Base-by-base conservation (phyloP, 2,329 filamentous ascomycete genomes). In the Alternaria burnsii region DNA sequence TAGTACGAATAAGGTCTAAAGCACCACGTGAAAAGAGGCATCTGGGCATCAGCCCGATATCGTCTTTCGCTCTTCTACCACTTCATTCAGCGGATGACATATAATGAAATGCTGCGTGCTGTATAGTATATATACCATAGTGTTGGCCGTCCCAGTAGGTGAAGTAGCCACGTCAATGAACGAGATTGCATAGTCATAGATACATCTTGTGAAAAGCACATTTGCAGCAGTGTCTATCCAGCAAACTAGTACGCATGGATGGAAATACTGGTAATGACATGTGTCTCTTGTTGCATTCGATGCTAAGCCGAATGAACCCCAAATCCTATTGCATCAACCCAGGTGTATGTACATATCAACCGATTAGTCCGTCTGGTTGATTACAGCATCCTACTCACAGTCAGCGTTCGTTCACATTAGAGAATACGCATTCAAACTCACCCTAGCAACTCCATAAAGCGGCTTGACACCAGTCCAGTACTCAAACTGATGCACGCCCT, bases 401-500 rank as follows among this genome's bases (percentile, higher is more conserved):
- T 68, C 41, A 68, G 63, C 46, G 43, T n/a, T 4, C 28, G 9
- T n/a, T 12, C 22, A 12, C 36, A 3, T 28, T 9, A 32, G 20
- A 1, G 16, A 16, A 12, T 12, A 34, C 48, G 30, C 10, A 11
- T 34, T 12, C 16, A 30, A 11, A 78, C 82, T 79, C 70, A 85
- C 84, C 69, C 90, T 86, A 34, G 91, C 91, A 76, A 91, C 85
- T 6, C 83, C 80, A 78, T 92, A 94, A 44, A 92, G 76, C 9
- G 92, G 91, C 58, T 82, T 86, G 69, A 97, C 93, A 28, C 87
- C 92, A 1, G 92, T 96, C 93, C 93, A 97, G 56, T 90, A 85
- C 80, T 92, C 86, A 78, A 93, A 94, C 88, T 97, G 94, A 81
- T 94, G 91, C 47, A 89, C 81, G 1, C 87, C 95, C 79, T 99